Evolutionary conservation across 768 basidiomycete genomes (phyloP).

Genomic region (Gymnopilus dilepis): DNA sequence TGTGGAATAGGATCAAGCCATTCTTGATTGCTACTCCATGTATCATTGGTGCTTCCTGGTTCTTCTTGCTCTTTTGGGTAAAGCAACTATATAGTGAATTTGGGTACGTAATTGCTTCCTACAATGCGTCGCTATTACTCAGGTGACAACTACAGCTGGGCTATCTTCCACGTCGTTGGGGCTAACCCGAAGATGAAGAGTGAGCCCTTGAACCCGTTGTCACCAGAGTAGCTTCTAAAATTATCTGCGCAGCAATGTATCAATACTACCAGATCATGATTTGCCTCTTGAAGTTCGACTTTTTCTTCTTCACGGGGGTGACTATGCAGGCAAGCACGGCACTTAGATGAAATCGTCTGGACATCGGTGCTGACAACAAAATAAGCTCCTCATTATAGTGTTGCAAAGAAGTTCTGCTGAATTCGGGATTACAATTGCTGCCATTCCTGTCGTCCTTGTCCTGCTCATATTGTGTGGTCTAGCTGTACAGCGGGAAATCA

Average conservation of each 20-base stretch:
- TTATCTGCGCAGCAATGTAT: constrained; percentile 70
- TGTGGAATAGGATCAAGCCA: constrained; percentile 65
- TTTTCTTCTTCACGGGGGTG: constrained; percentile 86
- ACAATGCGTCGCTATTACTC: constrained; percentile 10
- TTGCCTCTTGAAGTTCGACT: constrained; percentile 88
- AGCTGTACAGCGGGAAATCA: constrained; percentile 82
- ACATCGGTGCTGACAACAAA: neutral
- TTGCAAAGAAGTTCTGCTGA: constrained; percentile 67
- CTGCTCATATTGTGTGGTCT: constrained; percentile 68
- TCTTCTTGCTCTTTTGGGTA: constrained; percentile 70
- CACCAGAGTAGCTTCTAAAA: constrained; percentile 13
- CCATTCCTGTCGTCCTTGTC: constrained; percentile 78
- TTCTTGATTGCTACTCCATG: constrained; percentile 77
- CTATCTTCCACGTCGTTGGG: constrained; percentile 88
- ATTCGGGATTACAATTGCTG: constrained; percentile 82
- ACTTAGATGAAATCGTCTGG: neutral
- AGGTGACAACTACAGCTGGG: constrained; percentile 61
- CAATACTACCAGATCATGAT: constrained; percentile 88
- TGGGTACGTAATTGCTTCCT: constrained; percentile 55
- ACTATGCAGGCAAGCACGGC: constrained; percentile 73
- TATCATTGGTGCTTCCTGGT: constrained; percentile 69
- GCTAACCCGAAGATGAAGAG: constrained; percentile 87
- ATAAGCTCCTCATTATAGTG: constrained; percentile 81
- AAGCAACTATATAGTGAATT: constrained; percentile 80
- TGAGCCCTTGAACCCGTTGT: constrained; percentile 34